Percentiles rank a stretch among this genome's conserved stretches.
Conservation (phyloP, 345 rosid genomes). For the Iberis pinnata region DNA sequence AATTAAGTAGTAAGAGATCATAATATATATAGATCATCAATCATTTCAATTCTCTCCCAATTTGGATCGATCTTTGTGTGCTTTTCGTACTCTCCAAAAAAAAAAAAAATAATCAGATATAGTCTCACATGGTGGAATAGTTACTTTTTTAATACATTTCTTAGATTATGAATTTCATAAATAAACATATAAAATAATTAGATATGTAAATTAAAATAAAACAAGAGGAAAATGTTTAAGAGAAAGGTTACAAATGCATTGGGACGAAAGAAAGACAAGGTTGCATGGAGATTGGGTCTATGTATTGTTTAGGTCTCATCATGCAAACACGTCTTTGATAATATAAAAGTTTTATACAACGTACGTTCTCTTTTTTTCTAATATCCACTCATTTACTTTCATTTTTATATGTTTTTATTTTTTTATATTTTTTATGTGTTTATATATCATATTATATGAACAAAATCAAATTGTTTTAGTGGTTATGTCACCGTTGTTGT, state of each 20-base stretch:
- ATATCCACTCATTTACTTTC: not conserved
- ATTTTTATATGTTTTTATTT: not conserved
- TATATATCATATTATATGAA: not conserved
- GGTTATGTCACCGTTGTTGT: too few relatives aligned
- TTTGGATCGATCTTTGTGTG: conserved; percentile 11
- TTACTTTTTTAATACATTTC: too few relatives aligned
- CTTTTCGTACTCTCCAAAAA: conserved; percentile 11
- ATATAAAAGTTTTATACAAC: conserved; percentile 10
- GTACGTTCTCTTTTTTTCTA: conserved; percentile 28
- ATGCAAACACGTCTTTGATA: conserved; percentile 18
- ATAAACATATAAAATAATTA: not conserved
- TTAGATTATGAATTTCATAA: not conserved
- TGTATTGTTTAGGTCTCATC: conserved; percentile 48
- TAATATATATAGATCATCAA: too few relatives aligned
- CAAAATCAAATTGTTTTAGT: too few relatives aligned
- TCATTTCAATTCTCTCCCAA: not conserved
- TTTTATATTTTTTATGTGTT: not conserved
- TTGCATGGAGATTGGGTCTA: conserved; percentile 30
- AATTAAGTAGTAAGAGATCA: not conserved
- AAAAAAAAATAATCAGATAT: too few relatives aligned
- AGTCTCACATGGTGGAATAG: conserved; percentile 10
- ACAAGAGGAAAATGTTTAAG: conserved; percentile 30
- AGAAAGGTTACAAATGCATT: conserved; percentile 42
- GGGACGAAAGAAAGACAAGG: conserved; percentile 31
- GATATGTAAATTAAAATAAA: not conserved